Base-by-base conservation (phyloP, 1,139 yeast species). In the Yamadazyma taylorii region DNA sequence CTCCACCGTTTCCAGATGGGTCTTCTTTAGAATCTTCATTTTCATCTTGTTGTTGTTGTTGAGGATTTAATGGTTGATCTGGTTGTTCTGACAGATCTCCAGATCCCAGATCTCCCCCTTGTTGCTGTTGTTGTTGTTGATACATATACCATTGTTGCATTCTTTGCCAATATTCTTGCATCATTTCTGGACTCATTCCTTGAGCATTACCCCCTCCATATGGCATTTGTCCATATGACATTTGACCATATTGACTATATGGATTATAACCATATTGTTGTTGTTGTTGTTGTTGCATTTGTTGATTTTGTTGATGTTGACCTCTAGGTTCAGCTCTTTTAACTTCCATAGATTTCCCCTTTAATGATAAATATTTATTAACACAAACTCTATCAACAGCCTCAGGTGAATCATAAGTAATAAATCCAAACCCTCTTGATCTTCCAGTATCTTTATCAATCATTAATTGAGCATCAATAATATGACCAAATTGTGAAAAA, bases 361-460 rank as follows among this genome's bases (percentile, higher is more conserved):
- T 89, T 49, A 89, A 81, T 40, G 84, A 80, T 47, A 89, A 75
- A 56, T 81, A 87, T 63, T 86, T 85, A 60, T 84, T 85, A 41
- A 82, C 86, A 42, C 95, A 85, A 41, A 89, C 96, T 52, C 83
- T 75, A 55, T 92, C 98, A 32, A 92, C 97, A 10, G 97, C 97
- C 37, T 85, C 92, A 24, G 96, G 96, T 19, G 95, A 80, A 56
- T 92, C 98, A 61, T 85, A 92, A 8, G 99, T 92, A 47, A 92
- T 92, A 63, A 92, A 92, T 0, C 99, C 99, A 62, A 92, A 92
- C 21, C 99, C 99, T 68, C 98, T 78, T 3, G 97, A 90, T 57
- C 96, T 79, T 42, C 98, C 98, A 6, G 97, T 88, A 60, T 92
- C 97, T 64, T 92, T 94, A 63, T 92, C 97, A 53, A 94, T 79